Conservation (phyloP, 306 rosid genomes). For the Mimosa bimucronata region DNA sequence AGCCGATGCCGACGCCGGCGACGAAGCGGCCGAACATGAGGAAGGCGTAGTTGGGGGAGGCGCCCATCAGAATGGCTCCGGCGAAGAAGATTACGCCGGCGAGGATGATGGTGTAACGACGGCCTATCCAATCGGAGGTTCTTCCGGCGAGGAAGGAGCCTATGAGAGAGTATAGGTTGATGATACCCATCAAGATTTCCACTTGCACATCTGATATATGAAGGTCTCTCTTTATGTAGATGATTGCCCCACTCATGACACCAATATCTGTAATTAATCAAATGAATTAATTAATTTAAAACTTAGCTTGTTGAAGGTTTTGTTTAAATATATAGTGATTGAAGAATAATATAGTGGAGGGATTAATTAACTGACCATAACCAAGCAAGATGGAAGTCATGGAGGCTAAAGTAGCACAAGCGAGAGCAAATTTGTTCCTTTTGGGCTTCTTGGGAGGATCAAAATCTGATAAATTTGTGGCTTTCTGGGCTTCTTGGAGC, state of each 20-base stretch:
- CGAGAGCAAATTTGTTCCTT: constrained; percentile 64
- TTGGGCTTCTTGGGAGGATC: constrained; percentile 54
- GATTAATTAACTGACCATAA: constrained; percentile 60
- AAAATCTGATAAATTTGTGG: constrained; percentile 38
- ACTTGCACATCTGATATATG: constrained; percentile 49
- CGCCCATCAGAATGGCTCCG: constrained; percentile 85
- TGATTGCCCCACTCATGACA: constrained; percentile 85
- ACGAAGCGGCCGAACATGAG: constrained; percentile 85
- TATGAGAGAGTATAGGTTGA: constrained; percentile 64
- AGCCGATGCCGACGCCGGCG: constrained; percentile 85
- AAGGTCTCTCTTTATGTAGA: constrained; percentile 62
- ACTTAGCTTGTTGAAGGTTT: too few species aligned
- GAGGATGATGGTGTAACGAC: constrained; percentile 75
- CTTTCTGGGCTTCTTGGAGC: constrained; percentile 26
- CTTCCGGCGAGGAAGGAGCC: constrained; percentile 77
- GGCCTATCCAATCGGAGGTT: constrained; percentile 93
- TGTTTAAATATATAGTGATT: not conserved
- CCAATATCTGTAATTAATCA: constrained; percentile 65
- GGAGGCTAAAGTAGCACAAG: constrained; percentile 82
- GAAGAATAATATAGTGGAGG: not conserved
- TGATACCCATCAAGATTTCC: constrained; percentile 64
- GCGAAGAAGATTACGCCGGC: constrained; percentile 67
- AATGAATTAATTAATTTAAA: not conserved
- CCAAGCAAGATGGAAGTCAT: constrained; percentile 85
- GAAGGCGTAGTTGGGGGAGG: constrained; percentile 71